phyloP scores from a whole-genome alignment of 1,284 basidiomycete species.

The Lentinula novae-zelandiae region DNA sequence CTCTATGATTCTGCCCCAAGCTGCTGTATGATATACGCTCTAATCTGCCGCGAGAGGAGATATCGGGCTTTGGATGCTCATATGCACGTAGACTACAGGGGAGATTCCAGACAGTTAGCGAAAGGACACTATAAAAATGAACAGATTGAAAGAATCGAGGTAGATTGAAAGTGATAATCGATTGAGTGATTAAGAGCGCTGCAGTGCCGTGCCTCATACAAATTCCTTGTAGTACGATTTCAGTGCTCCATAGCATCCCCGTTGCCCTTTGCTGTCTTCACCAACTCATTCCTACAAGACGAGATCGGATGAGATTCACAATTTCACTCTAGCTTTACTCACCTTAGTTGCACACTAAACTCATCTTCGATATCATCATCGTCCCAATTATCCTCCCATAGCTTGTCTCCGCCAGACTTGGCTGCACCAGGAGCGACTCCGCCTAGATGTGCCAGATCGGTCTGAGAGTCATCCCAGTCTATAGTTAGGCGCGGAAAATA shows the following conservation, averaged over 20 bases:
- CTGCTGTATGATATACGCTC: too few species aligned
- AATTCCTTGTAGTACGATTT: not conserved
- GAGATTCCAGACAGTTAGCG: too few species aligned
- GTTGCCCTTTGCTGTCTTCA: constrained; percentile 10
- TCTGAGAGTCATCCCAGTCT: constrained; percentile 18
- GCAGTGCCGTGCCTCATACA: not conserved
- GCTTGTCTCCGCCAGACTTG: constrained; percentile 73
- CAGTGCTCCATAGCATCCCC: constrained; percentile 15
- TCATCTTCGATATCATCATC: constrained; percentile 98
- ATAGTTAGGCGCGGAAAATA: not conserved
- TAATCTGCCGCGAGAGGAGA: too few species aligned
- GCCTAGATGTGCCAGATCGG: constrained; percentile 41
- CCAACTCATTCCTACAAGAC: constrained; percentile 12
- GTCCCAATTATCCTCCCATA: constrained; percentile 99
- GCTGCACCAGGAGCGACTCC: constrained; percentile 57
- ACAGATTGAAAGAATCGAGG: too few species aligned
- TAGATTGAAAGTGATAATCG: not conserved
- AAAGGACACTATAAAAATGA: too few species aligned
- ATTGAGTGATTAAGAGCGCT: not conserved
- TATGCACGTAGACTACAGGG: too few species aligned
- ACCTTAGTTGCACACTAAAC: constrained; percentile 89
- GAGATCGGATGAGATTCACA: not conserved
- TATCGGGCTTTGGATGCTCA: too few species aligned
- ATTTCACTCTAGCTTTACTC: constrained; percentile 14
- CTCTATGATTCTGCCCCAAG: too few species aligned